Evolutionary conservation across 495 filamentous ascomycete genomes (phyloP).

Genomic region (Xylaria intraflava): DNA sequence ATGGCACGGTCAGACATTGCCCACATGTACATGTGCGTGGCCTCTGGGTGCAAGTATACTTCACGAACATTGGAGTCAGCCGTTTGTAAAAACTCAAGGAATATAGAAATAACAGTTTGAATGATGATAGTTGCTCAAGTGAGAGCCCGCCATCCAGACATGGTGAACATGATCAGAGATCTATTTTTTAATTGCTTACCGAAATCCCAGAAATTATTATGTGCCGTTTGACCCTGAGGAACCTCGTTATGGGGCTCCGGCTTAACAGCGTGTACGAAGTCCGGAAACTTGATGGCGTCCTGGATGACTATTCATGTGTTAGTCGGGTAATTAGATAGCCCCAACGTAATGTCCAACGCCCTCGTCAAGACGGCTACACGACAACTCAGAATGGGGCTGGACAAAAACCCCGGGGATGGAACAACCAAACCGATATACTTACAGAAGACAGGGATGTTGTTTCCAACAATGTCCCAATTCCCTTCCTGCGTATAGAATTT

Average conservation of each 20-base stretch:
- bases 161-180: too few relatives aligned
- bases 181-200: background rate
- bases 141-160: too few relatives aligned
- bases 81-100: background rate
- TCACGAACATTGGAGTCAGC: background rate
- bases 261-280: slow-evolving; percentile 73
- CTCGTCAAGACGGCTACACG: background rate
- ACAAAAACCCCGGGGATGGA: background rate
- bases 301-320: slow-evolving; percentile 44
- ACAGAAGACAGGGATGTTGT: slow-evolving; percentile 60
- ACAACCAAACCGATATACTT: background rate
- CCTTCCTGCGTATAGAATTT: slow-evolving; percentile 66
- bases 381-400: too few relatives aligned
- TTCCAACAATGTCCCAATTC: slow-evolving; percentile 58
- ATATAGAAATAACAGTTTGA: background rate
- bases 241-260: slow-evolving; percentile 75
- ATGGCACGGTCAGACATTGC: slow-evolving; percentile 73
- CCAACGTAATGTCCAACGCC: background rate
- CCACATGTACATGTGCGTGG: slow-evolving; percentile 84
- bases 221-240: slow-evolving; percentile 55
- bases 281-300: slow-evolving; percentile 67
- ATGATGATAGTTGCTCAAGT: too few relatives aligned
- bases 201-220: slow-evolving; percentile 60
- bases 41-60: slow-evolving; percentile 58
- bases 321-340: background rate